Percentiles rank a stretch among this genome's conserved stretches.
phyloP scores from a whole-genome alignment of 192 early-diverging fungal genomes.

The Backusella tarrabulga region DNA sequence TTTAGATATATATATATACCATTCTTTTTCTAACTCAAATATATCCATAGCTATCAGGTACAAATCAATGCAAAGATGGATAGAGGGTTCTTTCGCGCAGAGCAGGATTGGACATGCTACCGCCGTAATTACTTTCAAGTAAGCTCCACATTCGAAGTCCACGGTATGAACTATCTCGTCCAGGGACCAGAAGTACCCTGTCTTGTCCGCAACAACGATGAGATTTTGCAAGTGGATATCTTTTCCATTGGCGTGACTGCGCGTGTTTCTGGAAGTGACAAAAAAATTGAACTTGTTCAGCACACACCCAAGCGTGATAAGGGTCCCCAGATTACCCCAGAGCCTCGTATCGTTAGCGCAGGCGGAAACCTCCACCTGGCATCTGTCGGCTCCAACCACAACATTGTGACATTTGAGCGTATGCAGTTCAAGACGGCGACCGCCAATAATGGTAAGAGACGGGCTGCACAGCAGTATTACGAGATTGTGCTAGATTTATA shows the following conservation, averaged over 20 bases:
- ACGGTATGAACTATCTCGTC: conserved; percentile 17
- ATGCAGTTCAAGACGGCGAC: conserved; percentile 95
- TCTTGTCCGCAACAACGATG: conserved; percentile 52
- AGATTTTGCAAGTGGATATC: conserved; percentile 32
- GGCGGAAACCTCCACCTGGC: conserved; percentile 54
- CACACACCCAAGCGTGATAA: conserved; percentile 94
- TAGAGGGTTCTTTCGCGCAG: conserved; percentile 82
- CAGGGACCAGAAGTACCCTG: conserved; percentile 65
- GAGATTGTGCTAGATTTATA: conserved; percentile 69
- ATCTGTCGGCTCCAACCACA: conserved; percentile 46
- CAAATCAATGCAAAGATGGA: conserved; percentile 75
- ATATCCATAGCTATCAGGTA: conserved; percentile 47
- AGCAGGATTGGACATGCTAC: conserved; percentile 89
- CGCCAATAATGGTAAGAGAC: conserved; percentile 86
- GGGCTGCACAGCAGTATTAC: conserved; percentile 92
- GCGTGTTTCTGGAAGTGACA: conserved; percentile 62
- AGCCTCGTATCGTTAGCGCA: conserved; percentile 52
- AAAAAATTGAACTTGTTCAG: conserved; percentile 78
- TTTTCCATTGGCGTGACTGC: conserved; percentile 81
- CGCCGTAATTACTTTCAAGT: conserved; percentile 95
- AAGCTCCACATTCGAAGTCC: conserved; percentile 53
- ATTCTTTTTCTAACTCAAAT: too few relatives aligned
- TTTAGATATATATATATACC: too few relatives aligned
- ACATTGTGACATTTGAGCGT: conserved; percentile 75
- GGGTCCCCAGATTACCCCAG: conserved; percentile 79